These are phyloP conservation scores for Fibroporia radiculosa DNA, from an alignment of 768 basidiomycete genomes.

Conservation along the genomic window DNA sequence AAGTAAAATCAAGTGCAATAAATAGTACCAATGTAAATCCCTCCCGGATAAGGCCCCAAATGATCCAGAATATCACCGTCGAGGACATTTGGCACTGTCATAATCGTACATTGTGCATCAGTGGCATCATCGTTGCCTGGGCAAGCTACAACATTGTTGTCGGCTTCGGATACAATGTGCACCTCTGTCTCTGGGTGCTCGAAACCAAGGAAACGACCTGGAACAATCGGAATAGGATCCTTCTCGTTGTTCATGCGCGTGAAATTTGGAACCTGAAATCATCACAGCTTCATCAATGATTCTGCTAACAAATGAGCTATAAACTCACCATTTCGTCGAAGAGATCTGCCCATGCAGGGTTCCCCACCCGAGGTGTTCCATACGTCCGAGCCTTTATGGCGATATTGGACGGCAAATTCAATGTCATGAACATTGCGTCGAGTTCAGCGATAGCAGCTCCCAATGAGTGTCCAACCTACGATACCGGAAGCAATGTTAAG, in stretches of 20 bases:
- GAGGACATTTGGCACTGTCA: conserved; percentile 46
- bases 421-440: conserved; percentile 22
- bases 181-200: conserved; percentile 45
- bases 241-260: conserved; percentile 30
- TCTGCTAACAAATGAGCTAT: neutral
- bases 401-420: conserved; percentile 23
- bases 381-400: conserved; percentile 38
- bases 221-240: conserved; percentile 46
- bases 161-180: conserved; percentile 34
- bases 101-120: conserved; percentile 45
- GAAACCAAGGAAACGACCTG: conserved; percentile 43
- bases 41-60: conserved; percentile 41
- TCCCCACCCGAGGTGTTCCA: conserved; percentile 47
- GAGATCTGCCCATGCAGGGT: conserved; percentile 26
- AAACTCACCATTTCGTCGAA: conserved; percentile 36
- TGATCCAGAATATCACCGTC: conserved; percentile 46
- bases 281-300: neutral
- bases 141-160: conserved; percentile 29
- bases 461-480: conserved; percentile 25
- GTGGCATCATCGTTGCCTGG: conserved; percentile 48
- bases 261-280: conserved; percentile 17
- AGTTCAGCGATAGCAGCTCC: conserved; percentile 25
- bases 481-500: neutral
- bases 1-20: conserved; percentile 19
- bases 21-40: conserved; percentile 44